Percentiles rank a stretch among this genome's conserved stretches.
phyloP scores from a whole-genome alignment of 495 filamentous ascomycete genomes.

The Aspergillus asperescens region DNA sequence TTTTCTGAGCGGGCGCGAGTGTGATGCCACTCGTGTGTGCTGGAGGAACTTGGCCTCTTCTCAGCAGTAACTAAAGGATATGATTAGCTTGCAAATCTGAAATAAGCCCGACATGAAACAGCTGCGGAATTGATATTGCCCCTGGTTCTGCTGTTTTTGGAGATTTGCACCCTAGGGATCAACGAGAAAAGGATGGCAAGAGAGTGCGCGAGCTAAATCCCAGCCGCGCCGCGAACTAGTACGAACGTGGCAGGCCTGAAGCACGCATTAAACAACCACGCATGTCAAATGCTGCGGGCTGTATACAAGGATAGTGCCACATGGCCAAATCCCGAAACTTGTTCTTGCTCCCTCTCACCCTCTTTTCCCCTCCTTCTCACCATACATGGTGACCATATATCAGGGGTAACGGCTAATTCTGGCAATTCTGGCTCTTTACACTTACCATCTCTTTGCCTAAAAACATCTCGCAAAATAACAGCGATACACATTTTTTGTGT shows the following conservation, averaged over 20 bases:
- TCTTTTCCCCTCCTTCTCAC: neutral
- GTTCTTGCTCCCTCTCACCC: neutral
- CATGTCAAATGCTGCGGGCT: neutral
- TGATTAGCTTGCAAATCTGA: conserved; percentile 13
- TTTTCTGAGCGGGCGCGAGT: conserved; percentile 35
- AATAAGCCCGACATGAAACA: conserved; percentile 5
- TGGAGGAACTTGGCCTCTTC: conserved; percentile 19
- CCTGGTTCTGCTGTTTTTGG: conserved; percentile 5
- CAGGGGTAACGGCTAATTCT: neutral
- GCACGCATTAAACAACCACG: conserved; percentile 1
- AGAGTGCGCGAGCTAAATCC: conserved; percentile 30
- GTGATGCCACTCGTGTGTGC: conserved; percentile 31
- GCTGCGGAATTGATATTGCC: conserved; percentile 7
- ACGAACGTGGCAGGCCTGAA: conserved; percentile 25
- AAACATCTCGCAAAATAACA: conserved; percentile 64
- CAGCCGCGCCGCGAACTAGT: conserved; percentile 23
- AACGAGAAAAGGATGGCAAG: conserved; percentile 12
- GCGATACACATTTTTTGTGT: conserved; percentile 74
- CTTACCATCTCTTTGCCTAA: conserved; percentile 62
- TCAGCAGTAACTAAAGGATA: conserved; percentile 17
- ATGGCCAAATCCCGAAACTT: conserved; percentile 2
- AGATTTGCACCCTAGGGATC: conserved; percentile 9
- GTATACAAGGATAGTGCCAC: conserved; percentile 9
- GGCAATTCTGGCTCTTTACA: conserved; percentile 13
- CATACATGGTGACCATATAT: neutral